Evolutionary conservation across 768 basidiomycete species (phyloP).

Genomic region (Hortiboletus flavorubellus): DNA sequence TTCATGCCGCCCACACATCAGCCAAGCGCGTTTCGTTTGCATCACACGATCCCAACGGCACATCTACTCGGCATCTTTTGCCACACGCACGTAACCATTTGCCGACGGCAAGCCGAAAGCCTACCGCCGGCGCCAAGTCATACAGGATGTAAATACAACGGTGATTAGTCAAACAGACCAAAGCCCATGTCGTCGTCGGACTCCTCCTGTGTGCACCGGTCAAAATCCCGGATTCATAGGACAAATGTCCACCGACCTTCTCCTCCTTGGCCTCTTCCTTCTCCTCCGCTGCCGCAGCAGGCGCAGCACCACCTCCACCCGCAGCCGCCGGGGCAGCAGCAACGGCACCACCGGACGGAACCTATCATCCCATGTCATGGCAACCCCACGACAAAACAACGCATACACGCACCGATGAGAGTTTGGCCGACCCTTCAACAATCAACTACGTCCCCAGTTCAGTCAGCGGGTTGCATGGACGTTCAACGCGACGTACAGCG

Average conservation of each 20-base stretch:
- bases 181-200: slow-evolving; percentile 99
- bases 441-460: slow-evolving; percentile 59
- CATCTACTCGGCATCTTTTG: slow-evolving; percentile 20
- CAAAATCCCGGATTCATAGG: background rate
- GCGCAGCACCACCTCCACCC: slow-evolving; percentile 42
- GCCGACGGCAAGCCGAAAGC: slow-evolving; percentile 25
- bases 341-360: slow-evolving; percentile 90
- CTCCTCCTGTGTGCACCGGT: slow-evolving; percentile 59
- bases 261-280: slow-evolving; percentile 90
- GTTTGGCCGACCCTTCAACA: slow-evolving; percentile 87
- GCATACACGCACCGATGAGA: slow-evolving; percentile 73
- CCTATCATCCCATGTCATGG: slow-evolving; percentile 37
- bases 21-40: background rate
- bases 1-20: background rate
- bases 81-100: slow-evolving; percentile 9
- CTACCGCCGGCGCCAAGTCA: slow-evolving; percentile 18
- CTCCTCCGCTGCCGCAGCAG: slow-evolving; percentile 64
- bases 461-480: background rate
- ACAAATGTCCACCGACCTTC: slow-evolving; percentile 51
- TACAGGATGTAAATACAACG: slow-evolving; percentile 2
- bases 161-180: slow-evolving; percentile 87
- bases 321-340: slow-evolving; percentile 52
- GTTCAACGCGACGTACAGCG: slow-evolving; percentile 46
- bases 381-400: background rate
- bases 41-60: background rate